phyloP scores from a whole-genome alignment of 148 eudicot genomes.

The Dianthus caryophyllus region DNA sequence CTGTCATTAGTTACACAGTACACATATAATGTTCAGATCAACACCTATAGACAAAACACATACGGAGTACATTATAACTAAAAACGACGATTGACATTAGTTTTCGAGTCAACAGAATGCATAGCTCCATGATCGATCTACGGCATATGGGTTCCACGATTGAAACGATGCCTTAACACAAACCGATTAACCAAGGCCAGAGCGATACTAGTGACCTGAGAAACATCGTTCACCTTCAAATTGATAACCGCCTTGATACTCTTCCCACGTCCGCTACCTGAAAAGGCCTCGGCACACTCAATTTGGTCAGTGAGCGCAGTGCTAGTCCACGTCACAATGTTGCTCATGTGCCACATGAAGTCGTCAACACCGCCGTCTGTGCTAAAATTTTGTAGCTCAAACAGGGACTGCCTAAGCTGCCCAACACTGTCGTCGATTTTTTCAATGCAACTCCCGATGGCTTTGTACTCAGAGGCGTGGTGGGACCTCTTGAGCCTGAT shows the following conservation, averaged over 20 bases:
- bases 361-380: slow-evolving; percentile 21
- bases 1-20: slow-evolving; percentile 11
- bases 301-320: slow-evolving; percentile 54
- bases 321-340: slow-evolving; percentile 56
- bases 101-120: background rate
- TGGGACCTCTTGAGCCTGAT: slow-evolving; percentile 12
- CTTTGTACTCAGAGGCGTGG: slow-evolving; percentile 28
- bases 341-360: slow-evolving; percentile 55
- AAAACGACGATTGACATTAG: background rate
- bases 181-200: slow-evolving; percentile 55
- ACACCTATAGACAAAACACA: slow-evolving; percentile 7
- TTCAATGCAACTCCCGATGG: slow-evolving; percentile 42
- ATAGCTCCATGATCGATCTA: slow-evolving; percentile 6
- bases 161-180: slow-evolving; percentile 35
- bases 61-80: background rate
- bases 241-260: slow-evolving; percentile 36
- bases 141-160: slow-evolving; percentile 19
- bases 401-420: slow-evolving; percentile 40
- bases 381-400: slow-evolving; percentile 31
- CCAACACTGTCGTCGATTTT: slow-evolving; percentile 50
- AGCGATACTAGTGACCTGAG: slow-evolving; percentile 52
- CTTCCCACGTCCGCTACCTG: slow-evolving; percentile 27
- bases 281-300: slow-evolving; percentile 43
- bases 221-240: slow-evolving; percentile 44
- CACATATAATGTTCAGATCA: slow-evolving; percentile 9